Evolutionary conservation across 129 eudicot genomes (phyloP), one percentile per base, ranked within the genome.

Genomic region (Erigeron canadensis): DNA sequence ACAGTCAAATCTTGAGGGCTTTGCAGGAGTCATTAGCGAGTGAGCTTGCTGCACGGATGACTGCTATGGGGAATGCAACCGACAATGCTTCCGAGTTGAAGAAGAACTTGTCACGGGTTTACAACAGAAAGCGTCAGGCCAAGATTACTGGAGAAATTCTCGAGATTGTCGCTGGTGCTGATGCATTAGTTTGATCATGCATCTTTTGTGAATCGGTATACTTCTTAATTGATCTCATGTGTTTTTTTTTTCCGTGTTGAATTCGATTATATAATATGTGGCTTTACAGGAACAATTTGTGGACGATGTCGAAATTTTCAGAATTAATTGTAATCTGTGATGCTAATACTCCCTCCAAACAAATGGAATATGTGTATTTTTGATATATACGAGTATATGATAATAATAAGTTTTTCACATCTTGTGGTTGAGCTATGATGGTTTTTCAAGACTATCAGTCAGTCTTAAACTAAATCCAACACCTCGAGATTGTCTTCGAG

Each of bases 21-120:
- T 82, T 85, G 67, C 89, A 85, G 81, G 89, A 85, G 64, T 85
- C 89, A 0, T 69, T 85, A 73, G 89, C 89, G 7, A 85, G 89
- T 58, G 89, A 85, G 79, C 80, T 84, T 5, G 89, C 89, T 2
- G 81, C 89, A 17, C 66, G 89, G 76, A 84, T 84, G 89, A 85
- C 83, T 0, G 89, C 89, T 1, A 85, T 85, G 89, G 84, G 84
- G 70, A 82, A 72, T 64, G 86, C 89, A 0, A 78, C 84, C 0
- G 89, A 85, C 57, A 85, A 85, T 6, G 89, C 89, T 21, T 38
- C 56, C 2, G 89, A 85, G 69, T 61, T 85, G 86, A 79, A 72
- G 80, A 82, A 79, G 75, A 71, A 21, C 21, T 77, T 85, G 82
- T 75, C 82, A 4, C 22, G 66, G 11, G 73, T 62, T 4, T 85